phyloP scores from a whole-genome alignment of 148 eudicot species.

The Spergularia bocconei region DNA sequence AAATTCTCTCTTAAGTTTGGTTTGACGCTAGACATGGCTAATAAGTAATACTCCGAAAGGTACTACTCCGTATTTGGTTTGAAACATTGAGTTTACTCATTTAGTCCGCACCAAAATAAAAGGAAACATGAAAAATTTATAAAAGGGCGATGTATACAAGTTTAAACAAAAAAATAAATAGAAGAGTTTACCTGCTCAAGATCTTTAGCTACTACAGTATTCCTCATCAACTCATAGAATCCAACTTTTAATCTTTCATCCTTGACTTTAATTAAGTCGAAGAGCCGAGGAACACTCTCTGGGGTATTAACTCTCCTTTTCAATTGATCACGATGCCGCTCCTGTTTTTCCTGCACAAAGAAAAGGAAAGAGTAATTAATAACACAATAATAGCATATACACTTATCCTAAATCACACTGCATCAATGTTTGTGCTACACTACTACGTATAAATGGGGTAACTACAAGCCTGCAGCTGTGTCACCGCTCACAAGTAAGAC shows the following conservation, averaged over 20 bases:
- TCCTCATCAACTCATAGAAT: constrained; percentile 80
- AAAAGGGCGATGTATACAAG: background rate
- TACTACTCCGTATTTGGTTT: too few species aligned
- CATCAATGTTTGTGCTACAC: background rate
- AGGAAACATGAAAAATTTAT: background rate
- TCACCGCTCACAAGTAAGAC: background rate
- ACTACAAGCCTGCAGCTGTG: background rate
- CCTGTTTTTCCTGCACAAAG: constrained; percentile 82
- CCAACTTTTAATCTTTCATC: constrained; percentile 87
- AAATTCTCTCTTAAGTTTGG: too few species aligned
- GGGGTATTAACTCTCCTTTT: constrained; percentile 73
- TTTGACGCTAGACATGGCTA: too few species aligned
- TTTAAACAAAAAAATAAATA: background rate
- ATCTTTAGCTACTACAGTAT: constrained; percentile 85
- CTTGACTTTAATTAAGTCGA: constrained; percentile 75
- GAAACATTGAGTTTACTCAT: background rate
- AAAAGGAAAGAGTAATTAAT: background rate
- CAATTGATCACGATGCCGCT: constrained; percentile 50
- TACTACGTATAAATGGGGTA: background rate
- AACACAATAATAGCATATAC: background rate
- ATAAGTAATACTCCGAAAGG: too few species aligned
- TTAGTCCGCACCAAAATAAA: background rate
- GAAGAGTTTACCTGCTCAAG: constrained; percentile 68
- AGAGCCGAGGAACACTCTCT: constrained; percentile 89
- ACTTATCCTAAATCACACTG: background rate